These are phyloP conservation scores for Priceomyces medius DNA, from an alignment of 805 yeast genomes.

Conservation along the genomic window DNA sequence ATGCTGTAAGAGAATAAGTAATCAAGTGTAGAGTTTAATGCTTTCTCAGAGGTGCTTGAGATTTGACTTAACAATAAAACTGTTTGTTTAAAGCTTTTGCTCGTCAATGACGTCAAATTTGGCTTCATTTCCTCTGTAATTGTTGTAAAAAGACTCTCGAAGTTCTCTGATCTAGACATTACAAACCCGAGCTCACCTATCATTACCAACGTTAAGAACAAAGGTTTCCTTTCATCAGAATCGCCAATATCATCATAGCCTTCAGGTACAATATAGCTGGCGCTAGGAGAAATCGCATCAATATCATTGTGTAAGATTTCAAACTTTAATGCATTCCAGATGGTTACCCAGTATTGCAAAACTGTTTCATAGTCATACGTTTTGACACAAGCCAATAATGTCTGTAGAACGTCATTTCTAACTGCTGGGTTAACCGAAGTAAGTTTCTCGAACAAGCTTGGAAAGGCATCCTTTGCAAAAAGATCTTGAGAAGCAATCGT, in stretches of 20 bases:
- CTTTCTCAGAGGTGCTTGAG: conserved; percentile 44
- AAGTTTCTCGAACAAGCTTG: conserved; percentile 75
- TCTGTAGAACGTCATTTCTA: conserved; percentile 68
- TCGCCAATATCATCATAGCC: conserved; percentile 28
- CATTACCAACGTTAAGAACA: conserved; percentile 37
- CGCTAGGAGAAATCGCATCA: conserved; percentile 24
- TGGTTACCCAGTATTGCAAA: conserved; percentile 60
- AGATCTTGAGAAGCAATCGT: conserved; percentile 61
- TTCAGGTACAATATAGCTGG: conserved; percentile 24
- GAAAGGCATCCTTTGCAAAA: conserved; percentile 72
- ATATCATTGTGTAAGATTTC: conserved; percentile 79
- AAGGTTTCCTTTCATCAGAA: conserved; percentile 33
- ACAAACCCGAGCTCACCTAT: conserved; percentile 41
- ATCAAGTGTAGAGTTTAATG: conserved; percentile 49
- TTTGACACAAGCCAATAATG: conserved; percentile 57
- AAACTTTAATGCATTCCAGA: conserved; percentile 88
- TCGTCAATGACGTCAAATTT: conserved; percentile 48
- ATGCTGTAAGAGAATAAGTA: conserved; percentile 34
- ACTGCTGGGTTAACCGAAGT: conserved; percentile 72
- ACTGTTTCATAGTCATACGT: conserved; percentile 51
- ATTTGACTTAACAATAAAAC: conserved; percentile 57
- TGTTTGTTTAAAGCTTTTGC: conserved; percentile 60
- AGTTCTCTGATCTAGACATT: conserved; percentile 22
- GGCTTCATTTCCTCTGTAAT: conserved; percentile 49
- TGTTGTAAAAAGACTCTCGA: conserved; percentile 30